These are phyloP conservation scores for Quaeritorhiza haematococci DNA, from an alignment of 371 early-diverging fungal genomes.

Conservation along the genomic window DNA sequence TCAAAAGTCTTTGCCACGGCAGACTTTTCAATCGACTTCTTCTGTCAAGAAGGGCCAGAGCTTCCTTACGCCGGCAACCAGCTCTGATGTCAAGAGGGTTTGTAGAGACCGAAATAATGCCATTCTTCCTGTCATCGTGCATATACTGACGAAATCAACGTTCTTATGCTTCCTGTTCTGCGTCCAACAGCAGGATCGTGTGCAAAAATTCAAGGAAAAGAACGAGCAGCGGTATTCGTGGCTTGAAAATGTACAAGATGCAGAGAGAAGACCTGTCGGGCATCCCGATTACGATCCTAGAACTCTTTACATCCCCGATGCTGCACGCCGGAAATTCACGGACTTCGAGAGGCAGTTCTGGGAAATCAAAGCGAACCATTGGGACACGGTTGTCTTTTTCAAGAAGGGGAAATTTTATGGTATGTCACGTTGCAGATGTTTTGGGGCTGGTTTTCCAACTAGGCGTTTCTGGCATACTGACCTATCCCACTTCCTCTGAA, in stretches of 20 bases:
- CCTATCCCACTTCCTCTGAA: background rate
- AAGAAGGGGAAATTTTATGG: conserved; percentile 98
- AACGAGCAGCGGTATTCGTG: conserved; percentile 83
- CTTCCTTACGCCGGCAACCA: no score
- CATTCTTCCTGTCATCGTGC: no score
- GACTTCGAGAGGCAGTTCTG: conserved; percentile 99
- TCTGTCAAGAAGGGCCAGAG: no score
- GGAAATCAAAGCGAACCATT: conserved; percentile 95
- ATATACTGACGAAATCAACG: background rate
- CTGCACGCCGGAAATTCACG: conserved; percentile 81
- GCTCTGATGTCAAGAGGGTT: no score
- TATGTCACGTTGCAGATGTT: conserved; percentile 12
- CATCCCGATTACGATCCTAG: conserved; percentile 92
- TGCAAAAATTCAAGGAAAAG: conserved; percentile 67
- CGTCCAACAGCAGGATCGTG: conserved; percentile 35
- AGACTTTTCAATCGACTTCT: no score
- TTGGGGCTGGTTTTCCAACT: background rate
- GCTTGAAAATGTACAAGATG: conserved; percentile 81
- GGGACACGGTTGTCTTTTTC: conserved; percentile 98
- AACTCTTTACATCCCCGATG: conserved; percentile 82
- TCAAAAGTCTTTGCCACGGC: no score
- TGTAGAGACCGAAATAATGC: no score
- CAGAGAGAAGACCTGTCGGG: conserved; percentile 49
- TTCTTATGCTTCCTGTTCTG: background rate
- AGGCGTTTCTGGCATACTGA: background rate